Conservation (phyloP, 2,329 filamentous ascomycete species). For the Sarocladium kiliense region DNA sequence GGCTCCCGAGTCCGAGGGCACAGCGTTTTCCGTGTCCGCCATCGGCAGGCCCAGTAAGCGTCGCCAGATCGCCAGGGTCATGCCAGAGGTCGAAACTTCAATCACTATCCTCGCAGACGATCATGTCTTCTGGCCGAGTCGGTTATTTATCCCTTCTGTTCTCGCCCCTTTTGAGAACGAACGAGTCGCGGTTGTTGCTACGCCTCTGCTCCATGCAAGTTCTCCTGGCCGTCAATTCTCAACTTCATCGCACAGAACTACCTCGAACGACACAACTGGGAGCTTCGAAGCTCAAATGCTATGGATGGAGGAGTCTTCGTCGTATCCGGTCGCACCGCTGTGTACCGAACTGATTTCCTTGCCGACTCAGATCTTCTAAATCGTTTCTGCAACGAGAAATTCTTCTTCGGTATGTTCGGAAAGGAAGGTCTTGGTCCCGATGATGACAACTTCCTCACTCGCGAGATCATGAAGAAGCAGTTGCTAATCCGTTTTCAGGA, state of each 20-base stretch:
- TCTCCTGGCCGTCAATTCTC: slow-evolving; percentile 29
- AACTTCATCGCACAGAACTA: slow-evolving; percentile 57
- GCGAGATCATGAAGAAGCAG: slow-evolving; percentile 43
- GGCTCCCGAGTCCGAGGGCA: slow-evolving; percentile 7
- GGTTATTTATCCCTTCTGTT: slow-evolving; percentile 32
- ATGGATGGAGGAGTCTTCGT: slow-evolving; percentile 56
- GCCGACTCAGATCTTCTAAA: slow-evolving; percentile 34
- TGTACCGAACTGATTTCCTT: slow-evolving; percentile 46
- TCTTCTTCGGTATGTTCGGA: slow-evolving; percentile 34
- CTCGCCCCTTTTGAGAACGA: slow-evolving; percentile 39
- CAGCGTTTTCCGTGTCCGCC: slow-evolving; percentile 24
- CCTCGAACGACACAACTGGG: slow-evolving; percentile 58
- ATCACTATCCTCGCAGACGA: slow-evolving; percentile 47
- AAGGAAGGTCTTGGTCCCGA: slow-evolving; percentile 38
- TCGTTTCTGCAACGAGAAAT: slow-evolving; percentile 43
- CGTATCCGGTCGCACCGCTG: slow-evolving; percentile 50
- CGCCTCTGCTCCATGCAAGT: slow-evolving; percentile 25
- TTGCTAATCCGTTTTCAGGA: slow-evolving; percentile 53
- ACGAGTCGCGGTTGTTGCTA: slow-evolving; percentile 48
- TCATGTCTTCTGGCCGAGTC: slow-evolving; percentile 44
- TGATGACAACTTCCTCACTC: slow-evolving; percentile 58
- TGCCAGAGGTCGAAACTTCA: slow-evolving; percentile 29
- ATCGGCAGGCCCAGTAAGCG: slow-evolving; percentile 40
- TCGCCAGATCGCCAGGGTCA: slow-evolving; percentile 36
- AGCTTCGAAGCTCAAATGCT: slow-evolving; percentile 49